Evolutionary conservation across 106 monocot genomes (phyloP), one percentile per base, ranked within the genome.

Genomic region (Dendrobium huoshanense): DNA sequence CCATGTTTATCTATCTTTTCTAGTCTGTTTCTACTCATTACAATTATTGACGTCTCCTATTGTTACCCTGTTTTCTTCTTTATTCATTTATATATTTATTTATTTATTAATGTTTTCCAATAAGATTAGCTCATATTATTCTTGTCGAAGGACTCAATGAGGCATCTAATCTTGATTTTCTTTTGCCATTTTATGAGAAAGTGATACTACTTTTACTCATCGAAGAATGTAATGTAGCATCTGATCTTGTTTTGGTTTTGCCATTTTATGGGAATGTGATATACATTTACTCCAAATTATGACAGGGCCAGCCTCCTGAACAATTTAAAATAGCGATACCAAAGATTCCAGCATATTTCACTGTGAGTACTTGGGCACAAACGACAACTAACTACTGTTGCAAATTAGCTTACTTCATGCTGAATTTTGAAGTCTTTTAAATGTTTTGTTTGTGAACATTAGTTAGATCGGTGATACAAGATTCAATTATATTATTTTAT

Each of bases 271-370:
- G 59, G 31, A 47, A 19, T 75, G 20, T 54, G 10, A 42, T 80
- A 17, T 77, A n/a, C 27, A 43, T 11, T 70, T 18, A 18, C n/a
- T 18, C n/a, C 77, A 9, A 56, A 78, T 56, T 55, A 83, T 91
- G 72, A 37, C 91, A 99, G 99, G 91, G 83, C 80, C 68, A 86
- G 43, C 86, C 85, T 64, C 90, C 99, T 72, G 85, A 91, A 27
- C 99, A 95, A 80, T 99, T 99, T 79, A 99, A 99, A 87, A 95
- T 99, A 78, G 91, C 86, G 84, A 91, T 98, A 79, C 97, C 97
- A 13, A 91, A 88, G 82, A 98, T 98, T 85, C 94, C 90, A 85
- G 92, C 92, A 75, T 98, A 98, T 81, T 98, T 98, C 79, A 91
- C 97, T 83, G 94, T 98, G 87, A 79, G 81, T 68, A 76, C 29